Evolutionary conservation across 2,329 filamentous ascomycete genomes (phyloP).

Genomic region (Zasmidium angulare): DNA sequence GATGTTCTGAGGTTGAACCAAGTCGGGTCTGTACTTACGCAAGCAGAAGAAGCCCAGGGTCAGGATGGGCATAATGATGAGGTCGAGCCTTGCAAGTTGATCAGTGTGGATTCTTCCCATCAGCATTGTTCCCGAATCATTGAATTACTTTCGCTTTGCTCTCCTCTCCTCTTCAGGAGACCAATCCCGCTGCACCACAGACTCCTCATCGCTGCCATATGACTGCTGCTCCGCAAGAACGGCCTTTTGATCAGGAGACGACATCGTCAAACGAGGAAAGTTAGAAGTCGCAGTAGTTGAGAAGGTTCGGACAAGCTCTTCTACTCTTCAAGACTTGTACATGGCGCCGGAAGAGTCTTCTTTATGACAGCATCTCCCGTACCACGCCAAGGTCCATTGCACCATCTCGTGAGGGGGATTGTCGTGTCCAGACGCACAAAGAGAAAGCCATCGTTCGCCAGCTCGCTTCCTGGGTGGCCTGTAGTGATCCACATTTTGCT

Average conservation of each 20-base stretch:
- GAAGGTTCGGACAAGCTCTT: not conserved
- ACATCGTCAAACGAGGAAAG: conserved; percentile 1
- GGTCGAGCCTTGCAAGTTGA: conserved; percentile 25
- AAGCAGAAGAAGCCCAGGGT: conserved; percentile 37
- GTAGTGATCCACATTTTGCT: not conserved
- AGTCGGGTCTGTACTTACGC: conserved; percentile 13
- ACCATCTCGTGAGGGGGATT: not conserved
- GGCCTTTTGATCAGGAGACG: conserved; percentile 10
- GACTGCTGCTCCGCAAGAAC: not conserved
- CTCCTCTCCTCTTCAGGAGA: conserved; percentile 30
- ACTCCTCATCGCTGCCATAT: conserved; percentile 12
- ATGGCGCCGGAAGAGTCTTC: not conserved
- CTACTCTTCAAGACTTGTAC: too few relatives aligned
- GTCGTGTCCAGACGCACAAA: not conserved
- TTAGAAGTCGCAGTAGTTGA: too few relatives aligned
- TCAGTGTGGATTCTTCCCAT: not conserved
- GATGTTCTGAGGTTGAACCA: too few relatives aligned
- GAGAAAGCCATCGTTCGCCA: not conserved
- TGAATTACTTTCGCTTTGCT: conserved; percentile 30
- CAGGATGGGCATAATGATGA: conserved; percentile 35
- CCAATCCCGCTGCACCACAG: conserved; percentile 23
- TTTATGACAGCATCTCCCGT: not conserved
- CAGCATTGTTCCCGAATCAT: not conserved
- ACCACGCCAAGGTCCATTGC: not conserved
- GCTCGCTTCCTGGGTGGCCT: not conserved